Conservation (phyloP, 2,329 filamentous ascomycete genomes). For the Fusarium keratoplasticum region DNA sequence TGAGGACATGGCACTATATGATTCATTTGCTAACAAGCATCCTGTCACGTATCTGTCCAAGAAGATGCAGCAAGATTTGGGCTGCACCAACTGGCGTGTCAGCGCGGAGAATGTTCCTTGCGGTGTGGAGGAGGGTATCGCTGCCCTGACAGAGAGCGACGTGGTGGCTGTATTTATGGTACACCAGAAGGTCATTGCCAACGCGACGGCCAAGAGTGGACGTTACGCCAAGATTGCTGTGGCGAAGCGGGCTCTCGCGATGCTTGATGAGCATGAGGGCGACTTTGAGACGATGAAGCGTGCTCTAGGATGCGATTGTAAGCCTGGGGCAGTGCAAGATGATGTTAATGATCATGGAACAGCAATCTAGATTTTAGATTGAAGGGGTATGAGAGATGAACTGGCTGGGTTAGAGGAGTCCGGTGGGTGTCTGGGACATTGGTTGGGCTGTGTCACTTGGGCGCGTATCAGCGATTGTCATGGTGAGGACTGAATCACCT, state of each 20-base stretch:
- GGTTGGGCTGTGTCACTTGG: not conserved
- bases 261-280: conserved; percentile 57
- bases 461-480: not conserved
- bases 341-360: conserved; percentile 25
- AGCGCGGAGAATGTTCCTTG: conserved; percentile 59
- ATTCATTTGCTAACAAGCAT: conserved; percentile 87
- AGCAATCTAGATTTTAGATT: conserved; percentile 11
- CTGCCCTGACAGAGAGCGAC: conserved; percentile 56
- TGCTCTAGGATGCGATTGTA: conserved; percentile 74
- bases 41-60: conserved; percentile 80
- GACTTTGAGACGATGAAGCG: conserved; percentile 65
- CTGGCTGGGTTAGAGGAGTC: not conserved
- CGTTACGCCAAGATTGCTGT: conserved; percentile 79
- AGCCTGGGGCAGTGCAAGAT: not conserved
- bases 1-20: conserved; percentile 86
- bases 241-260: conserved; percentile 67
- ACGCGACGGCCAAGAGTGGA: conserved; percentile 70
- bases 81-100: conserved; percentile 71
- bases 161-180: conserved; percentile 81
- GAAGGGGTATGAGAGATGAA: not conserved
- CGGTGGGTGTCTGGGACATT: not conserved
- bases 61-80: conserved; percentile 71
- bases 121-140: conserved; percentile 55
- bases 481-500: not conserved
- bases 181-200: conserved; percentile 76